Percentiles rank a stretch among this genome's conserved stretches.
Evolutionary conservation across 768 basidiomycete genomes (phyloP).

Genomic region (Leccinum olivaceopallidum): DNA sequence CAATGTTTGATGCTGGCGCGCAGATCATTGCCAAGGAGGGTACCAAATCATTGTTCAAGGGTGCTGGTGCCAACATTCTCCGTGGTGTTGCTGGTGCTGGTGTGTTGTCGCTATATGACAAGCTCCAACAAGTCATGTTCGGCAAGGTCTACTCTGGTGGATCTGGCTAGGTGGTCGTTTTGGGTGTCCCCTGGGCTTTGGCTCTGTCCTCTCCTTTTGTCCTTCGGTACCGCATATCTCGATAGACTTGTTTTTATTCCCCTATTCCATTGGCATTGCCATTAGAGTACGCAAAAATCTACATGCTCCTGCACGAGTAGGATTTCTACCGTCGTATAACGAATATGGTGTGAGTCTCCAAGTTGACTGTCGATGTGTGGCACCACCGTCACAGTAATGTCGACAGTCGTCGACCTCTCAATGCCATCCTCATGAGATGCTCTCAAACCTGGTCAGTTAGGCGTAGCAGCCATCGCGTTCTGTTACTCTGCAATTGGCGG

Average conservation of each 20-base stretch:
- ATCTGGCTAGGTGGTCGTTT: conserved; percentile 34
- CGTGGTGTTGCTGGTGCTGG: conserved; percentile 99
- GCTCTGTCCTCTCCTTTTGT: conserved; percentile 35
- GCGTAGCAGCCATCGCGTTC: conserved; percentile 1
- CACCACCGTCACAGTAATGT: not conserved
- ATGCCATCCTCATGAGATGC: conserved; percentile 15
- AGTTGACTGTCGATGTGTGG: not conserved
- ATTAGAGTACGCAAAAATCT: conserved; percentile 21
- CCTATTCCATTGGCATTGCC: conserved; percentile 23
- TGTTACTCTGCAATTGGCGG: not conserved
- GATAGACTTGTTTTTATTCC: conserved; percentile 37
- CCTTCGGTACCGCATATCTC: conserved; percentile 25
- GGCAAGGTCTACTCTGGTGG: conserved; percentile 99
- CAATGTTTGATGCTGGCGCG: conserved; percentile 95
- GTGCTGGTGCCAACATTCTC: conserved; percentile 94
- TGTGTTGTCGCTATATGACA: conserved; percentile 99
- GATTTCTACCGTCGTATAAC: conserved; percentile 12
- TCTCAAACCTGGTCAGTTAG: not conserved
- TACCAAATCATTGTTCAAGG: conserved; percentile 95
- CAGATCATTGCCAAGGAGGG: conserved; percentile 98
- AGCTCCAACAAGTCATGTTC: conserved; percentile 94
- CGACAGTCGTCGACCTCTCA: not conserved
- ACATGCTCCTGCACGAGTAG: conserved; percentile 29
- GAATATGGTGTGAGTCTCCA: conserved; percentile 16
- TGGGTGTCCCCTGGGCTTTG: conserved; percentile 25